Percentiles rank a stretch among this genome's conserved stretches.
Evolutionary conservation across 1,139 yeast species (phyloP).

Genomic region (Nadsonia commutata): DNA sequence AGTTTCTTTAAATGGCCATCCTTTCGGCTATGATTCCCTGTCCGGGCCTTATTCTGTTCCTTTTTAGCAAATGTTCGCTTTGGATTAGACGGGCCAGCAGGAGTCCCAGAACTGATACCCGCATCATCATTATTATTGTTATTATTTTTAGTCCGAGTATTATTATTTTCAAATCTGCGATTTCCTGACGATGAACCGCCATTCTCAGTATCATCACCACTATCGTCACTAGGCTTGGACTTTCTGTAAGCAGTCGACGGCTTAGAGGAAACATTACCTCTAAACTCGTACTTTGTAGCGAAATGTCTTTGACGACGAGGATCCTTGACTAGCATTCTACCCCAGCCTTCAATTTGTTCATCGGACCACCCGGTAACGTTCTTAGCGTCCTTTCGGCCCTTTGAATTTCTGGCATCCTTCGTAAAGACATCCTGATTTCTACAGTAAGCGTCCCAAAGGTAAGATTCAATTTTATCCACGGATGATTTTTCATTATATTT

Average conservation of each 20-base stretch:
- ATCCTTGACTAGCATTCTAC: slow-evolving; percentile 51
- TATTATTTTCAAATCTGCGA: too few species aligned
- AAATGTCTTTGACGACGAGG: slow-evolving; percentile 31
- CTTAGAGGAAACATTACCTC: neutral
- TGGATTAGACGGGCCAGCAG: neutral
- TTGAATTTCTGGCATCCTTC: slow-evolving; percentile 36
- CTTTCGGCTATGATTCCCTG: slow-evolving; percentile 53
- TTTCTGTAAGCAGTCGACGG: neutral
- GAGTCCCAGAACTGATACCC: neutral
- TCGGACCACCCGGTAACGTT: slow-evolving; percentile 55
- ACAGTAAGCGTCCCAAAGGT: slow-evolving; percentile 43
- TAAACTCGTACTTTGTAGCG: slow-evolving; percentile 1
- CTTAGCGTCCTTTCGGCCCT: slow-evolving; percentile 38
- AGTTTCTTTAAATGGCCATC: slow-evolving; percentile 44
- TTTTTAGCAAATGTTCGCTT: slow-evolving; percentile 16
- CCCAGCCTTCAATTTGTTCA: slow-evolving; percentile 92
- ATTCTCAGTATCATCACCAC: neutral
- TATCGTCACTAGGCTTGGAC: neutral
- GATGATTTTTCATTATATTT: slow-evolving; percentile 14
- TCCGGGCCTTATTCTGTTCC: slow-evolving; percentile 40
- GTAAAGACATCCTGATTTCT: slow-evolving; percentile 38
- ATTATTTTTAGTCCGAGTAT: neutral
- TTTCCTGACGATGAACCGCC: too few species aligned
- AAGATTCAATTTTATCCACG: slow-evolving; percentile 32
- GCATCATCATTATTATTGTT: neutral